Evolutionary conservation across 2,329 filamentous ascomycete genomes (phyloP).

Genomic region (Epichloe festucae): DNA sequence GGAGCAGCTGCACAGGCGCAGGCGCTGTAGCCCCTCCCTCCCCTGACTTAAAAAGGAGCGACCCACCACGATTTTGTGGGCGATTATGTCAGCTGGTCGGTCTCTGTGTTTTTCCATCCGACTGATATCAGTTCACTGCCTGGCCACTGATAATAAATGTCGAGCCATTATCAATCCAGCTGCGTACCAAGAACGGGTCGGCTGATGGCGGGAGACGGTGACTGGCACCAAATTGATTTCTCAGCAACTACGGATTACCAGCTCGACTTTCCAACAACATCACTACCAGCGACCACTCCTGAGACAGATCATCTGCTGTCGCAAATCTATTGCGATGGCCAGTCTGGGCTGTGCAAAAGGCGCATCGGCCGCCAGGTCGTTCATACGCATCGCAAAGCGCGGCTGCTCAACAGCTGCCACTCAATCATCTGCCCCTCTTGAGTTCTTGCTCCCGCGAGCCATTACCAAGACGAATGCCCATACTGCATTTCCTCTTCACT

Average conservation of each 20-base stretch:
- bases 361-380: conserved; percentile 25
- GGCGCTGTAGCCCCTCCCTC: not conserved
- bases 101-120: conserved; percentile 1
- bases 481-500: not conserved
- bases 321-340: conserved; percentile 14
- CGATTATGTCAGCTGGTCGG: conserved; percentile 7
- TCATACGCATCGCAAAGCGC: conserved; percentile 28
- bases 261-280: not conserved
- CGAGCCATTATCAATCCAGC: no score
- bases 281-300: not conserved
- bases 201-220: not conserved
- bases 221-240: conserved; percentile 3
- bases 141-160: no score
- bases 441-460: conserved; percentile 27
- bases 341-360: conserved; percentile 23
- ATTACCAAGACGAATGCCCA: not conserved
- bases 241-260: conserved; percentile 1
- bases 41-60: not conserved
- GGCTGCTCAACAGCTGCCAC: conserved; percentile 17
- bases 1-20: not conserved
- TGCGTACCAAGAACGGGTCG: not conserved
- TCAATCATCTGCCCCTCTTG: conserved; percentile 17
- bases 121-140: no score
- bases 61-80: conserved; percentile 1
- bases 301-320: not conserved